Evolutionary conservation across 2,329 filamentous ascomycete genomes (phyloP).

Genomic region (Colletotrichum sublineola): DNA sequence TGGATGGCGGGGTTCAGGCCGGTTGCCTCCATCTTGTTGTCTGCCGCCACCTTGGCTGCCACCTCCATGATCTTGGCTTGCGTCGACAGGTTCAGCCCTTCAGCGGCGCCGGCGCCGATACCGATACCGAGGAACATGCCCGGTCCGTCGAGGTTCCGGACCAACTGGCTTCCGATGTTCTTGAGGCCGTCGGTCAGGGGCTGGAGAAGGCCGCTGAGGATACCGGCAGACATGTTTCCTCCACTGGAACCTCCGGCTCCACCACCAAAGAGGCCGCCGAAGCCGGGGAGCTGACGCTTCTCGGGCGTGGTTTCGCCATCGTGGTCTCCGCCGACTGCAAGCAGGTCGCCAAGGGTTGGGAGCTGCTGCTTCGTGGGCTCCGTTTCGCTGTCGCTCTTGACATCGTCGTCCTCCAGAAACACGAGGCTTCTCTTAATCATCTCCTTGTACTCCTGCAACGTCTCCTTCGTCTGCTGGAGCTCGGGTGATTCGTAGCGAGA

Average conservation of each 20-base stretch:
- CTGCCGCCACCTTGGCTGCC: conserved; percentile 44
- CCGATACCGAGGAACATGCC: conserved; percentile 47
- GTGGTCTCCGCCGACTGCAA: neutral
- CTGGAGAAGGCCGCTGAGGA: conserved; percentile 30
- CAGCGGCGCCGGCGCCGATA: conserved; percentile 45
- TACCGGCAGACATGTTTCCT: conserved; percentile 13
- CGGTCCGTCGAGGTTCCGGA: conserved; percentile 36
- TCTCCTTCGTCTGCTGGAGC: conserved; percentile 33
- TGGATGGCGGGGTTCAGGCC: conserved; percentile 50
- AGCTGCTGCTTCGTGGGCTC: conserved; percentile 20
- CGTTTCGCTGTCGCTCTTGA: neutral
- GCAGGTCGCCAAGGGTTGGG: conserved; percentile 11
- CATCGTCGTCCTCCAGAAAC: neutral
- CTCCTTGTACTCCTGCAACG: conserved; percentile 32
- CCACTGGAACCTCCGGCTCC: conserved; percentile 4
- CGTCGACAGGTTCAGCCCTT: conserved; percentile 45
- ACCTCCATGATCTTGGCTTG: conserved; percentile 34
- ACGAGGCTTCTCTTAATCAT: conserved; percentile 27
- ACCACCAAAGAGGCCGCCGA: conserved; percentile 17
- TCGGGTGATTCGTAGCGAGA: conserved; percentile 30
- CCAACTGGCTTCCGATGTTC: conserved; percentile 36
- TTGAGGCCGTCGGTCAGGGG: conserved; percentile 37
- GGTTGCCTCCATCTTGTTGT: conserved; percentile 48
- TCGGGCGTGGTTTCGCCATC: neutral
- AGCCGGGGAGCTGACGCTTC: conserved; percentile 24